Conservation (phyloP, 331 rosid species). For the Pyracantha coccinea region DNA sequence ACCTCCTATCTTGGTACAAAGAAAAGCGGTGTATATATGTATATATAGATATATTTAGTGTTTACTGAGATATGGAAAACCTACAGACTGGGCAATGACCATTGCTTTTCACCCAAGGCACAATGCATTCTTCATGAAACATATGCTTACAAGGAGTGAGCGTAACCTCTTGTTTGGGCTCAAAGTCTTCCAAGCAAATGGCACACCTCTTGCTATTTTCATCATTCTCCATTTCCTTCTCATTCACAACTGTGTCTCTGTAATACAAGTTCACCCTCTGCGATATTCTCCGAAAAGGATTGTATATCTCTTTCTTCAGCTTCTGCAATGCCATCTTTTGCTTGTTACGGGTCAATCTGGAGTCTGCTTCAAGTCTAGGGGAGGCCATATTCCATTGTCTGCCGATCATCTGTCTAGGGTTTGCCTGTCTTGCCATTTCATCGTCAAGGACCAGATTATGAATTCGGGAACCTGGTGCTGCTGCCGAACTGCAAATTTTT, state of each 20-base stretch:
- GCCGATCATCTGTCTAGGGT: neutral
- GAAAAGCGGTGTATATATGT: neutral
- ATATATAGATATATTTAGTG: neutral
- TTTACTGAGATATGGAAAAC: slow-evolving; percentile 19
- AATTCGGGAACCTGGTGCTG: neutral
- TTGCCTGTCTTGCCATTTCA: neutral
- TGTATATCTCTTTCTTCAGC: slow-evolving; percentile 45
- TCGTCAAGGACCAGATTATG: neutral
- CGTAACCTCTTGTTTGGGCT: slow-evolving; percentile 54
- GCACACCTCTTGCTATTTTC: slow-evolving; percentile 56
- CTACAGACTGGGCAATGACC: slow-evolving; percentile 81
- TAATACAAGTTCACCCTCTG: slow-evolving; percentile 38
- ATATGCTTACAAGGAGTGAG: slow-evolving; percentile 77
- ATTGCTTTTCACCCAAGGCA: slow-evolving; percentile 63
- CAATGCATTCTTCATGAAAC: slow-evolving; percentile 83
- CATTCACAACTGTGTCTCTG: slow-evolving; percentile 31
- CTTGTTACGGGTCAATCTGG: slow-evolving; percentile 22
- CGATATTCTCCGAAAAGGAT: slow-evolving; percentile 29
- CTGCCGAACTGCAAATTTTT: slow-evolving; percentile 12
- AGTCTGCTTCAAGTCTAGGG: slow-evolving; percentile 17
- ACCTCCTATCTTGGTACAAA: too few species aligned
- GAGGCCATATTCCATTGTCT: slow-evolving; percentile 19
- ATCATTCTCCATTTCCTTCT: slow-evolving; percentile 15
- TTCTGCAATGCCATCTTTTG: slow-evolving; percentile 37
- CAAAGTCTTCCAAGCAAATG: slow-evolving; percentile 79